Base-by-base conservation (phyloP, 495 filamentous ascomycete species). In the Xylaria grammica region DNA sequence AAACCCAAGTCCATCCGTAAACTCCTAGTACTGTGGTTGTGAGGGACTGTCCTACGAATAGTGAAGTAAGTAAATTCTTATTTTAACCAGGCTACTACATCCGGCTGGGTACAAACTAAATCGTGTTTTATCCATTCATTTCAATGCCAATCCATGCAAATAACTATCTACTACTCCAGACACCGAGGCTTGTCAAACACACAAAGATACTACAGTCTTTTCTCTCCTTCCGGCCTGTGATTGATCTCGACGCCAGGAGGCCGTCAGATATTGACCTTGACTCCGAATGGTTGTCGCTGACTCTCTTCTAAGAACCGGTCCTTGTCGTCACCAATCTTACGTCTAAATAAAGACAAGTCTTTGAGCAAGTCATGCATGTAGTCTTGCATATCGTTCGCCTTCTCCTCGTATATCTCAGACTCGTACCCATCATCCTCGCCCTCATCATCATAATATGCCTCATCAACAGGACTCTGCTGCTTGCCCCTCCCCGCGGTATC, bases 251-350 rank as follows among this genome's bases (percentile, higher is more conserved):
- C 15, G 26, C 10, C 9, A n/a, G 36, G 20, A 34, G 2, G 19
- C 1, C 4, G 32, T 60, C 40, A 75, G 20, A 72, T 58, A 54
- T 72, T 74, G 4, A 62, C 52, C 63, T 63, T 70, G 17, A 64
- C 57, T 11, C 68, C 76, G 20, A 78, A 30, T 20, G 75, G 72
- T 50, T 62, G 58, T 51, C 73, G 69, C 40, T 50, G 59, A 22
- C 65, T 59, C 59, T 77, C 75, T 11, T 74, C 74, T 66, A 80
- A 52, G 65, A 86, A 87, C n/a, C 85, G 62, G 20, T 65, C 64
- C 73, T 84, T 85, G 62, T 99, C 95, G 65, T 94, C 91, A 17
- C 82, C 86, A 38, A 97, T 82, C 79, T 97, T 97, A 68, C 86
- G 85, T 71, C 88, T 89, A 76, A 97, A 96, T 67, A 96, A 70